Evolutionary conservation across 495 filamentous ascomycete genomes (phyloP).

Genomic region (Podospora conica): DNA sequence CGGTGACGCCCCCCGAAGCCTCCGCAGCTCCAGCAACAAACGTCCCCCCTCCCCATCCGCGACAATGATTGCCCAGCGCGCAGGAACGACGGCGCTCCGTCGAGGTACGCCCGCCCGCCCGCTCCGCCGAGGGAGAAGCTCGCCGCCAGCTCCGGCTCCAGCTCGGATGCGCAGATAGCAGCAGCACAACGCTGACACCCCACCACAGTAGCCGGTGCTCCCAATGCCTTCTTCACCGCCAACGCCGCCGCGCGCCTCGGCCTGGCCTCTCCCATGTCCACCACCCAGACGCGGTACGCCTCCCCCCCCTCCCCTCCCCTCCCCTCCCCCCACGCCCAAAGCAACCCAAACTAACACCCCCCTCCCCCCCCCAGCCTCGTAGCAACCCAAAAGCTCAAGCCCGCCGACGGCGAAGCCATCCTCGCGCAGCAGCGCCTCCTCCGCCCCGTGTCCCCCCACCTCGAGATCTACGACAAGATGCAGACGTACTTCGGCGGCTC

Average conservation of each 20-base stretch:
- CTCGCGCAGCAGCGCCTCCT: slow-evolving; percentile 76
- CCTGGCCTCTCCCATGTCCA: slow-evolving; percentile 17
- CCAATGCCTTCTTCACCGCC: slow-evolving; percentile 30
- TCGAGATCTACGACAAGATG: slow-evolving; percentile 80
- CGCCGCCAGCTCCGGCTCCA: background rate
- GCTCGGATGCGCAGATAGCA: background rate
- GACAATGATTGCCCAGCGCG: slow-evolving; percentile 32
- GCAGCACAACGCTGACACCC: background rate
- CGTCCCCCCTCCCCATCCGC: background rate
- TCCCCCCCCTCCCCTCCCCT: background rate
- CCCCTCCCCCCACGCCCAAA: background rate
- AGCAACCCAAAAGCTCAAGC: slow-evolving; percentile 53
- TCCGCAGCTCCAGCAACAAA: slow-evolving; percentile 1
- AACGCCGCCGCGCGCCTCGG: slow-evolving; percentile 25
- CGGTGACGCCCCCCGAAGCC: background rate
- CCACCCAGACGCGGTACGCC: slow-evolving; percentile 26
- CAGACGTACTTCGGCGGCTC: slow-evolving; percentile 75
- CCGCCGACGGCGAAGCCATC: slow-evolving; percentile 58
- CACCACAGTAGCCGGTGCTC: slow-evolving; percentile 22
- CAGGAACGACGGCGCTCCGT: slow-evolving; percentile 33
- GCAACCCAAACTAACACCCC: background rate
- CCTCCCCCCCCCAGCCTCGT: slow-evolving; percentile 37
- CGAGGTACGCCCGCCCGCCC: slow-evolving; percentile 24
- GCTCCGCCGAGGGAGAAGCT: background rate
- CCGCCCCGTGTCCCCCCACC: slow-evolving; percentile 84